phyloP scores from a whole-genome alignment of 192 early-diverging fungal genomes.

The Umbelopsis isabellina region DNA sequence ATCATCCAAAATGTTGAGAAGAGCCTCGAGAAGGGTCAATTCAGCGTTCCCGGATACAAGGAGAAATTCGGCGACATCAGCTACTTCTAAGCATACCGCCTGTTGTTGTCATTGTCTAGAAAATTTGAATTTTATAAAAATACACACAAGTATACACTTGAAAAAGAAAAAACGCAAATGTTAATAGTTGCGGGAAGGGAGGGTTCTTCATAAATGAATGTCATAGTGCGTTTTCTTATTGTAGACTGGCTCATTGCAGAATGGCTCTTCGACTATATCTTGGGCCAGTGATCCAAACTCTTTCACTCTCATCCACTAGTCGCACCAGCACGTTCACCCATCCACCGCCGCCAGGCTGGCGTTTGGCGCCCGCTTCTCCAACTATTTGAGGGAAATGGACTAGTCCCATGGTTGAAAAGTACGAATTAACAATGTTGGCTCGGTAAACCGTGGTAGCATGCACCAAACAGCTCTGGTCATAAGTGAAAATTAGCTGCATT shows the following conservation, averaged over 20 bases:
- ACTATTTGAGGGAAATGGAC: constrained; percentile 16
- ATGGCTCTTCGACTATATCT: constrained; percentile 20
- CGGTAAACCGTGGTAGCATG: constrained; percentile 26
- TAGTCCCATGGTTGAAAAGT: constrained; percentile 29
- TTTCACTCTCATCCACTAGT: constrained; percentile 27
- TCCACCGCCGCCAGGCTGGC: background rate
- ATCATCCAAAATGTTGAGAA: constrained; percentile 87
- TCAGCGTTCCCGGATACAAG: constrained; percentile 93
- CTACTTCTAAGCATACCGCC: constrained; percentile 58
- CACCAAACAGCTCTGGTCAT: constrained; percentile 20
- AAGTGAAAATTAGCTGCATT: background rate
- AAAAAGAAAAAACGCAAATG: background rate
- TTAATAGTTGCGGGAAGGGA: background rate
- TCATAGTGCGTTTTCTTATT: background rate
- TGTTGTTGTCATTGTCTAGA: constrained; percentile 21
- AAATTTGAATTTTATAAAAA: constrained; percentile 20
- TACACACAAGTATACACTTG: background rate
- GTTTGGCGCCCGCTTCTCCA: background rate
- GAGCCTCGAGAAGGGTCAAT: constrained; percentile 90
- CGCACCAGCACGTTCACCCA: constrained; percentile 34
- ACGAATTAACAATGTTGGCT: constrained; percentile 24
- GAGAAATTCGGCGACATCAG: constrained; percentile 86
- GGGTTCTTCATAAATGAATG: background rate
- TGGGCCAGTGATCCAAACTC: constrained; percentile 29
- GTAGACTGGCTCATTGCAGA: background rate